These are phyloP conservation scores for Elsinoe necatrix DNA, from an alignment of 2,329 filamentous ascomycete species.

Conservation along the genomic window DNA sequence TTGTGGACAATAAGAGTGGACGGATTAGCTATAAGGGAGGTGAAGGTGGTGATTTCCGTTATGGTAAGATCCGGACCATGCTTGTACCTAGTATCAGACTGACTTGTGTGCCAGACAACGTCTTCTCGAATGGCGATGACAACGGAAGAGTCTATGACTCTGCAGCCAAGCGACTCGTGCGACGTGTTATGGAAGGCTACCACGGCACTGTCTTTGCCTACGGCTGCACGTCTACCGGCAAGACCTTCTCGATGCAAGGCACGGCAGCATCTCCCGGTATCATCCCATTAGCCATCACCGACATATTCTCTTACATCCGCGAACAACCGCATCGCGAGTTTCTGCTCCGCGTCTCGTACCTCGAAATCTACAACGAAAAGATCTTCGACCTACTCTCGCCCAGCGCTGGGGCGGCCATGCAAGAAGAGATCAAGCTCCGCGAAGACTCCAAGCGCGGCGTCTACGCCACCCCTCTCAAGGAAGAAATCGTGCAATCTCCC, in stretches of 20 bases:
- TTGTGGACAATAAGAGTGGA: slow-evolving; percentile 76
- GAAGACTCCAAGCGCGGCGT: slow-evolving; percentile 95
- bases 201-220: slow-evolving; percentile 98
- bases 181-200: slow-evolving; percentile 97
- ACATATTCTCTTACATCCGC: slow-evolving; percentile 98
- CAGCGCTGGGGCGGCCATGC: slow-evolving; percentile 48
- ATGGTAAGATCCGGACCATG: slow-evolving; percentile 53
- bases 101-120: slow-evolving; percentile 61
- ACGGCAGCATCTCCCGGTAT: slow-evolving; percentile 92
- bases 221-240: slow-evolving; percentile 97
- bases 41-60: slow-evolving; percentile 86
- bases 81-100: background rate
- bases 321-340: slow-evolving; percentile 95
- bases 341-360: slow-evolving; percentile 86
- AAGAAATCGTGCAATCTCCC: slow-evolving; percentile 97
- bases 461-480: slow-evolving; percentile 90
- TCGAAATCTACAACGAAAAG: slow-evolving; percentile 98
- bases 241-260: slow-evolving; percentile 99
- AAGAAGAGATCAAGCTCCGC: slow-evolving; percentile 91
- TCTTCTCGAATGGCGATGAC: slow-evolving; percentile 88
- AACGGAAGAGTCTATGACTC: slow-evolving; percentile 94
- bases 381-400: slow-evolving; percentile 89
- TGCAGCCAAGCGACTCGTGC: slow-evolving; percentile 84
- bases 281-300: slow-evolving; percentile 92
- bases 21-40: slow-evolving; percentile 77